Evolutionary conservation across 2,329 filamentous ascomycete genomes (phyloP).

Genomic region (Colletotrichum higginsianum): DNA sequence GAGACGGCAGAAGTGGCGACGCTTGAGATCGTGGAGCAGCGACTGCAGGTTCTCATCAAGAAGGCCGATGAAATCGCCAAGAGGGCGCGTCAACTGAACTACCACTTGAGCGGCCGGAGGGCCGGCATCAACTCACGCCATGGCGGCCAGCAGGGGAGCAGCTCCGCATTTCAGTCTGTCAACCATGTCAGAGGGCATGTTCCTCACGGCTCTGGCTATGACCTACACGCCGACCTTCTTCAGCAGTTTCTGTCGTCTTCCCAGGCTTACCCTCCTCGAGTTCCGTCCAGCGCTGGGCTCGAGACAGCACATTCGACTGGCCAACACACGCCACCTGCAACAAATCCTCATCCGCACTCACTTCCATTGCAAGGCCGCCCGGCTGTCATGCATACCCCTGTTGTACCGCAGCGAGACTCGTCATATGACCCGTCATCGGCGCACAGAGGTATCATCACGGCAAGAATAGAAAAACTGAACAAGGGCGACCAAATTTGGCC

Average conservation of each 20-base stretch:
- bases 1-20: slow-evolving; percentile 89
- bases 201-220: slow-evolving; percentile 54
- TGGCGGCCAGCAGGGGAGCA: slow-evolving; percentile 56
- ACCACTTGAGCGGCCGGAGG: slow-evolving; percentile 81
- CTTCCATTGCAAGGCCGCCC: slow-evolving; percentile 47
- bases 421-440: slow-evolving; percentile 49
- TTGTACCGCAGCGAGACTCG: slow-evolving; percentile 48
- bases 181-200: slow-evolving; percentile 49
- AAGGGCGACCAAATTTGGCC: slow-evolving; percentile 84
- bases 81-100: slow-evolving; percentile 81
- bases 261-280: slow-evolving; percentile 43
- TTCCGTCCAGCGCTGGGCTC: slow-evolving; percentile 38
- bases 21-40: slow-evolving; percentile 86
- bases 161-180: slow-evolving; percentile 54
- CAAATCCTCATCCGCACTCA: slow-evolving; percentile 44
- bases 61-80: slow-evolving; percentile 80
- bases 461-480: slow-evolving; percentile 81
- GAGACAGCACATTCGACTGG: slow-evolving; percentile 45
- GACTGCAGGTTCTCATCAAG: slow-evolving; percentile 82
- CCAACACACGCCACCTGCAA: slow-evolving; percentile 49
- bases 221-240: slow-evolving; percentile 69
- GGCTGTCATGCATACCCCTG: slow-evolving; percentile 47
- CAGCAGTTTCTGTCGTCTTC: slow-evolving; percentile 63
- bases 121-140: slow-evolving; percentile 79
- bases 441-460: slow-evolving; percentile 73